Percentiles rank a stretch among this genome's conserved stretches.
Evolutionary conservation across 1,284 basidiomycete genomes (phyloP).

Genomic region (Trametes versicolor): DNA sequence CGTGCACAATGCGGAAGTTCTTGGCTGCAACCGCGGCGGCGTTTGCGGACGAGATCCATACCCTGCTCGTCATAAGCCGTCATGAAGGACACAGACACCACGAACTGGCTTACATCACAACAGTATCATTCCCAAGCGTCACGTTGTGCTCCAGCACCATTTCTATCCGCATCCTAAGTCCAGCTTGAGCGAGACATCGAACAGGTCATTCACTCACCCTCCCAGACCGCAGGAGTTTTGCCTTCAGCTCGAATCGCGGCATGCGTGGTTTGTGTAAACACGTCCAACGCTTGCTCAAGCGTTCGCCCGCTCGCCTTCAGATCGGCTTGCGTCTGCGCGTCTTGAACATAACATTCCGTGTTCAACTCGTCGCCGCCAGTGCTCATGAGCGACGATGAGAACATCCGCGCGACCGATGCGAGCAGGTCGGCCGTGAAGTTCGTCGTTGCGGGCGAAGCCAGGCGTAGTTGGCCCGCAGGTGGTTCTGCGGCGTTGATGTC

Average conservation of each 20-base stretch:
- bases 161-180: constrained; percentile 48
- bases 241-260: constrained; percentile 50
- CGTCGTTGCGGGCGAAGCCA: constrained; percentile 58
- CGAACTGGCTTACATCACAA: constrained; percentile 65
- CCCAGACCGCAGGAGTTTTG: constrained; percentile 77
- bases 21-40: constrained; percentile 54
- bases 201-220: constrained; percentile 49
- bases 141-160: constrained; percentile 76
- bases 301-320: constrained; percentile 59
- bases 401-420: constrained; percentile 50
- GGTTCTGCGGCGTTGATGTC: constrained; percentile 57
- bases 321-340: constrained; percentile 63
- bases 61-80: constrained; percentile 46
- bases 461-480: constrained; percentile 81
- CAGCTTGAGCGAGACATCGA: constrained; percentile 30
- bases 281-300: constrained; percentile 68
- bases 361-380: constrained; percentile 90
- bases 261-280: constrained; percentile 68
- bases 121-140: constrained; percentile 69
- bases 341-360: constrained; percentile 69
- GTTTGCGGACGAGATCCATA: constrained; percentile 61
- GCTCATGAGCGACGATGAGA: constrained; percentile 71
- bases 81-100: background rate
- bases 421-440: constrained; percentile 59
- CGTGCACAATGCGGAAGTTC: constrained; percentile 62